Evolutionary conservation across 495 filamentous ascomycete genomes (phyloP), one percentile per base, ranked within the genome.

Genomic region (Annulohypoxylon stygium): DNA sequence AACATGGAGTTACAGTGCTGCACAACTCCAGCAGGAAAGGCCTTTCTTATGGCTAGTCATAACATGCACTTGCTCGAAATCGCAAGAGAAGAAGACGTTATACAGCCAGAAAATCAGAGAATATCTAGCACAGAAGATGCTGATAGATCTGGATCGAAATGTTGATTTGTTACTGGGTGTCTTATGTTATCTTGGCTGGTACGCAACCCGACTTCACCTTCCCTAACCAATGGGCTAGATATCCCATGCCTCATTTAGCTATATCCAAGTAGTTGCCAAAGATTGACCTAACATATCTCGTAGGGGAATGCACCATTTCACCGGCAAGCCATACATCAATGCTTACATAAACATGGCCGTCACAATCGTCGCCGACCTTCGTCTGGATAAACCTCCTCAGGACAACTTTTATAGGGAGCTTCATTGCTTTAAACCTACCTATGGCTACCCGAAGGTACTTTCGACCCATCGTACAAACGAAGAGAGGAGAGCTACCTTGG

Each of bases 11-110:
- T 63, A 18, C 55, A 80, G 78, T 60, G 75, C 74, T 61, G 69
- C 66, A 20, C 51, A 72, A 37, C 55, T 81, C 39, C 71, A 73
- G 60, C 65, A 65, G 33, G 61, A 74, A n/a, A 74, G 71, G 43
- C 87, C 87, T 8, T 84, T 86, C 39, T 65, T 87, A 18, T 86
- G 85, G 81, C 74, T 86, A 9, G 83, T 81, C 30, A 87, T 89
- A 23, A 79, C 83, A 71, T 78, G 83, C 4, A 75, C 87, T 4
- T 70, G 78, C 16, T 81, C 72, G 6, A 82, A 68, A 53, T 79
- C 71, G 0, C 79, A 76, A 9, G 64, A 72, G n/a, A 70, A 80
- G 62, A 83, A 85, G 34, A 72, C 78, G 0, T 61, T 51, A 4
- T 65, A 86, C 2, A 77, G 79, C 34, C 77, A 68, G 30, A 81